phyloP scores from a whole-genome alignment of 2,329 filamentous ascomycete species.

The Elsinoe arachidis region DNA sequence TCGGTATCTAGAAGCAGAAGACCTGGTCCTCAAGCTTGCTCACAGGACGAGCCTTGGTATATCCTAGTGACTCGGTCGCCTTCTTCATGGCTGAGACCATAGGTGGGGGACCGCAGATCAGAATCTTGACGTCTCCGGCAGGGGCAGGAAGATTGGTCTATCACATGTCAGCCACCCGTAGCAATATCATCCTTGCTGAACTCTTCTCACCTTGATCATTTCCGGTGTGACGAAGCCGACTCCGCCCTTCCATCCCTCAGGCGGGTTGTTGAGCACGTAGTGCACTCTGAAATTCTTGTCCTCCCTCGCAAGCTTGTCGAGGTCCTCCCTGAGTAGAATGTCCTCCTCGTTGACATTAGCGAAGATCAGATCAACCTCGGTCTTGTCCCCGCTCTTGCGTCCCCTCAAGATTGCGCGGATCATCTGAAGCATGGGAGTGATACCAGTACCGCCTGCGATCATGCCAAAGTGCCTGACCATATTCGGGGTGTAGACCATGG shows the following conservation, averaged over 20 bases:
- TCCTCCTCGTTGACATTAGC: slow-evolving; percentile 92
- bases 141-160: slow-evolving; percentile 70
- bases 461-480: slow-evolving; percentile 96
- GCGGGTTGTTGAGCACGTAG: slow-evolving; percentile 95
- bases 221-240: slow-evolving; percentile 92
- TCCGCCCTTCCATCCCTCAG: slow-evolving; percentile 81
- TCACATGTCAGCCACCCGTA: slow-evolving; percentile 19
- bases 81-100: slow-evolving; percentile 99
- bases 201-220: slow-evolving; percentile 64
- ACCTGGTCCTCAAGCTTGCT: slow-evolving; percentile 98
- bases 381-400: slow-evolving; percentile 53
- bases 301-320: slow-evolving; percentile 68
- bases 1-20: slow-evolving; percentile 66
- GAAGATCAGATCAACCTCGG: slow-evolving; percentile 89
- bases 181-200: neutral
- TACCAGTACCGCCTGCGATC: slow-evolving; percentile 95
- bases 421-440: slow-evolving; percentile 97
- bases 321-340: slow-evolving; percentile 85
- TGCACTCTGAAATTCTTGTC: slow-evolving; percentile 78
- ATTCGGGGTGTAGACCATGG: slow-evolving; percentile 95
- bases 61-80: slow-evolving; percentile 78
- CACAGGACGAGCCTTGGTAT: slow-evolving; percentile 83
- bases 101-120: slow-evolving; percentile 89
- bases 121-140: slow-evolving; percentile 79
- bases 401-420: slow-evolving; percentile 65